A percentile compares a stretch with the other conserved stretches of the same genome.
Conservation (phyloP, 2,329 filamentous ascomycete genomes). For the Neonectria punicea region DNA sequence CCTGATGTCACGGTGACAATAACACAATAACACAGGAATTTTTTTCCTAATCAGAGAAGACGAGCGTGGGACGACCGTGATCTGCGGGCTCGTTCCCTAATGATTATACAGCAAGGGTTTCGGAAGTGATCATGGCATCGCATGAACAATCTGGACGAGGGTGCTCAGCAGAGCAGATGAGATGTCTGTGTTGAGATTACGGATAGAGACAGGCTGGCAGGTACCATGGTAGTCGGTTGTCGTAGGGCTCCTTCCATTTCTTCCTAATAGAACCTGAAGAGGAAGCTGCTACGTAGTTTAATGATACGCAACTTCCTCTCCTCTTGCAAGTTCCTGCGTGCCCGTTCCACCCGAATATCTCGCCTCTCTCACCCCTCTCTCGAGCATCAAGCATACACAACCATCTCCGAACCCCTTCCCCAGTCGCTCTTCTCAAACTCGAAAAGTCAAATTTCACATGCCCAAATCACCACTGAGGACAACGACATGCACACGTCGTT, state of each 20-base stretch:
- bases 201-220: neutral
- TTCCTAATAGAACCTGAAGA: neutral
- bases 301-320: constrained; percentile 7
- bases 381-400: constrained; percentile 12
- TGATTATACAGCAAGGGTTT: neutral
- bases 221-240: neutral
- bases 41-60: neutral
- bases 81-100: neutral
- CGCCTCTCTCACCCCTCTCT: neutral
- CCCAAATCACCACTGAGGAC: constrained; percentile 7
- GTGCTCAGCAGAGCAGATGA: neutral
- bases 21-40: neutral
- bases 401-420: constrained; percentile 3
- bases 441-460: constrained; percentile 8
- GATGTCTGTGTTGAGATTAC: neutral
- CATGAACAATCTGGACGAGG: constrained; percentile 3
- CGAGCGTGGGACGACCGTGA: neutral
- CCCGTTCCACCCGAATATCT: neutral
- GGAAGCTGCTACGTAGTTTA: neutral
- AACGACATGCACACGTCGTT: constrained; percentile 13
- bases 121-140: neutral
- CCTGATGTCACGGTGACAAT: constrained; percentile 8
- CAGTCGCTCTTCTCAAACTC: neutral
- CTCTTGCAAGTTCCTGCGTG: neutral
- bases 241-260: neutral